Percentiles rank a stretch among this genome's conserved stretches.
phyloP scores from a whole-genome alignment of 805 yeast species.

The Blastobotrys robertii region DNA sequence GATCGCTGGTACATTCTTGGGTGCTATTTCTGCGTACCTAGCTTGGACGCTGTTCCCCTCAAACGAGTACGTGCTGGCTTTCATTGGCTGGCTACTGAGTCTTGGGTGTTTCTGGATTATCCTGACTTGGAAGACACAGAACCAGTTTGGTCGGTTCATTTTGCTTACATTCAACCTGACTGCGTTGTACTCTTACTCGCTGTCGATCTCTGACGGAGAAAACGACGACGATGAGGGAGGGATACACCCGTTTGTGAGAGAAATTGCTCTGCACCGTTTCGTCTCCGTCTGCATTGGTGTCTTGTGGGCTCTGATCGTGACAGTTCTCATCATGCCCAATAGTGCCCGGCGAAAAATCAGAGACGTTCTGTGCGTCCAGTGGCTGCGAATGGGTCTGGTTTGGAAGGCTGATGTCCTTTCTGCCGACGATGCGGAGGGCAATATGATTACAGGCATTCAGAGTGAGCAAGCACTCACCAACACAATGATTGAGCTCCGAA shows the following conservation, averaged over 20 bases:
- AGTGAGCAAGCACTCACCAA: slow-evolving; percentile 37
- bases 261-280: slow-evolving; percentile 72
- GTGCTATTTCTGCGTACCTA: slow-evolving; percentile 51
- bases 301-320: slow-evolving; percentile 64
- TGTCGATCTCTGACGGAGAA: slow-evolving; percentile 45
- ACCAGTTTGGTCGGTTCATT: slow-evolving; percentile 42
- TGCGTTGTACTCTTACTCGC: slow-evolving; percentile 62
- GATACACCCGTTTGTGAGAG: slow-evolving; percentile 53
- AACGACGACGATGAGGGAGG: slow-evolving; percentile 58
- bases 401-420: slow-evolving; percentile 68
- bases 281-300: slow-evolving; percentile 65
- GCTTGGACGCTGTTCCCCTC: slow-evolving; percentile 54
- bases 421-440: slow-evolving; percentile 18
- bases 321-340: slow-evolving; percentile 58
- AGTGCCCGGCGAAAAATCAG: slow-evolving; percentile 65
- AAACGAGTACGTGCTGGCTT: slow-evolving; percentile 43
- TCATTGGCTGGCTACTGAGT: slow-evolving; percentile 34
- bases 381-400: slow-evolving; percentile 72
- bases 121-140: slow-evolving; percentile 51
- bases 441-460: slow-evolving; percentile 17
- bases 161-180: slow-evolving; percentile 70
- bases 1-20: slow-evolving; percentile 63
- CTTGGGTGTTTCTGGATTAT: slow-evolving; percentile 43
- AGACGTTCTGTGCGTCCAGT: slow-evolving; percentile 53
- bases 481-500: slow-evolving; percentile 50